These are phyloP conservation scores for Rhynchospora pubera DNA, from an alignment of 176 grass and related monocot genomes.

Conservation along the genomic window DNA sequence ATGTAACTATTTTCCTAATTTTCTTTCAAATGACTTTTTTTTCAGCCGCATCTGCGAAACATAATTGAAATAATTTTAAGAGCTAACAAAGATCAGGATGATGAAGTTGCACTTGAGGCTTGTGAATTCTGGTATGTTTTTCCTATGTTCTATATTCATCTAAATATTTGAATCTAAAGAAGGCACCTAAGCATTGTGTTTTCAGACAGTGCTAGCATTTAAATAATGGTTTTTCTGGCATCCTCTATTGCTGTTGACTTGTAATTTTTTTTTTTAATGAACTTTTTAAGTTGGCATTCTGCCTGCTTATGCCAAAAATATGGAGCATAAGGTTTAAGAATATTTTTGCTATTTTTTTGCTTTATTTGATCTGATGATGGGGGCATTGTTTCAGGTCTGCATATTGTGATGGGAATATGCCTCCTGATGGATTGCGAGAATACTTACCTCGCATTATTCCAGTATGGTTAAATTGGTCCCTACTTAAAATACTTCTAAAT, in stretches of 20 bases:
- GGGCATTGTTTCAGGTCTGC: constrained; percentile 53
- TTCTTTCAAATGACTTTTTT: background rate
- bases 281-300: background rate
- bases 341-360: background rate
- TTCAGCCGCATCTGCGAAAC: constrained; percentile 85
- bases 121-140: constrained; percentile 91
- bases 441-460: constrained; percentile 80
- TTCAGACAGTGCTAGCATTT: background rate
- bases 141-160: background rate
- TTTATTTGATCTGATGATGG: background rate
- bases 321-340: background rate
- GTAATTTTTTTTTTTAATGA: background rate
- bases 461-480: constrained; percentile 31
- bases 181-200: background rate
- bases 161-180: background rate
- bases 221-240: background rate
- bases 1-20: background rate
- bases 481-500: constrained; percentile 13
- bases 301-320: background rate
- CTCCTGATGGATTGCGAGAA: constrained; percentile 68
- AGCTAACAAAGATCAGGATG: constrained; percentile 91
- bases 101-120: constrained; percentile 86
- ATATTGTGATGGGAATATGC: constrained; percentile 89
- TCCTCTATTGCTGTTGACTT: background rate
- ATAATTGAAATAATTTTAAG: constrained; percentile 81